Conservation (phyloP, 345 rosid genomes). For the Salix koriyanagi region DNA sequence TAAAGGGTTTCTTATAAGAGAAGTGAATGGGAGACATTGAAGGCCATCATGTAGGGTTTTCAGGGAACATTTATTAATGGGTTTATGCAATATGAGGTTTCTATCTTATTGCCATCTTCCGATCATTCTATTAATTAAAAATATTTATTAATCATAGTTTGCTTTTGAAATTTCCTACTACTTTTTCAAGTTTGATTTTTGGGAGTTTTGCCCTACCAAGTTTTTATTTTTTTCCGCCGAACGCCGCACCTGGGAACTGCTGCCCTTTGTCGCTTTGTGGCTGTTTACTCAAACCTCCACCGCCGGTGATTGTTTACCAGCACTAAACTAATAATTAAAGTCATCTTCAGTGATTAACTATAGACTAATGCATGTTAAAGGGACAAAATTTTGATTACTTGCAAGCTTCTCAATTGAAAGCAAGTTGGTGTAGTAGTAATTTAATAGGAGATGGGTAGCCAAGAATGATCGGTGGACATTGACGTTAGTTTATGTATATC, state of each 20-base stretch:
- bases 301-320: conserved; percentile 26
- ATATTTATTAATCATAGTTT: neutral
- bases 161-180: conserved; percentile 8
- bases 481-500: neutral
- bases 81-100: conserved; percentile 25
- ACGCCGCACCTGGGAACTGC: conserved; percentile 74
- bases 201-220: neutral
- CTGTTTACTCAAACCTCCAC: conserved; percentile 13
- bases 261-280: conserved; percentile 48
- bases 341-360: neutral
- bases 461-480: neutral
- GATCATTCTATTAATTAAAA: neutral
- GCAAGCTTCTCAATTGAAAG: neutral
- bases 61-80: conserved; percentile 58
- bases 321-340: conserved; percentile 14
- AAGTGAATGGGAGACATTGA: conserved; percentile 49
- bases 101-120: neutral
- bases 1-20: conserved; percentile 31
- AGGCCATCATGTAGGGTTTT: conserved; percentile 48
- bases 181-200: conserved; percentile 9
- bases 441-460: neutral
- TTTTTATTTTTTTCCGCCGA: conserved; percentile 47
- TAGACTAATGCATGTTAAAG: neutral
- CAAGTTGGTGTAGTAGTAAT: neutral
- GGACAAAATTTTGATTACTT: neutral